Evolutionary conservation across 1,284 basidiomycete species (phyloP), one percentile per base, ranked within the genome.

Genomic region (Tilletia indica): DNA sequence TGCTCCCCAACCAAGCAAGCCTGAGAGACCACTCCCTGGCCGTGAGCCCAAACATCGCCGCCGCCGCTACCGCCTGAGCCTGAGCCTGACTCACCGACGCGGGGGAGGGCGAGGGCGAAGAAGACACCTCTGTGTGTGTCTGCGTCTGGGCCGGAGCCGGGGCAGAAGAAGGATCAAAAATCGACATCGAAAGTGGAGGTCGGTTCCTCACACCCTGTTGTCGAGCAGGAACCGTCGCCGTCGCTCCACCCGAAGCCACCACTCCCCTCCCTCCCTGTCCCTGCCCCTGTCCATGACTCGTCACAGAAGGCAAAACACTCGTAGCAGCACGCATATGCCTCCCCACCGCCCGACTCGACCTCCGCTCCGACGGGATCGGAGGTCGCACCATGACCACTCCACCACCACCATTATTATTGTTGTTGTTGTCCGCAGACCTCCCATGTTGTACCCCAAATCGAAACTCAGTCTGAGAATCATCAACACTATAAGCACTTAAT

Each of bases 301-400:
- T 31, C 25, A 31, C 25, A 31, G 25, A 31, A 31, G 25, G 25
- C 25, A 45, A 14, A 8, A 45, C 42, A 45, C 42, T 39, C 9
- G 61, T 64, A 34, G 61, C 61, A 36, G 34, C 61, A 14, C 61
- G 61, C 61, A 64, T 64, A 21, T 64, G 61, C 34, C 61, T 38
- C 5, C 61, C 61, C 61, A 64, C 61, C 6, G 61, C 61, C 34
- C 61, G 61, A 64, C 61, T 64, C 1, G 61, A 64, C 36, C 61
- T 38, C 36, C 61, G 61, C 34, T 64, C 61, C 61, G 61, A 64
- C 16, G 61, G 61, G 16, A 42, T 39, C 36, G 61, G 61, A 3
- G 56, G 56, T 5, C 21, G 11, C 5, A 31, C 34, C 56, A n/a
- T 31, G 25, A 9, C n/a, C n/a, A 1, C 51, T 1, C 42, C 42